Conservation (phyloP, 1,284 basidiomycete genomes). For the Cutaneotrichosporon cyanovorans region DNA sequence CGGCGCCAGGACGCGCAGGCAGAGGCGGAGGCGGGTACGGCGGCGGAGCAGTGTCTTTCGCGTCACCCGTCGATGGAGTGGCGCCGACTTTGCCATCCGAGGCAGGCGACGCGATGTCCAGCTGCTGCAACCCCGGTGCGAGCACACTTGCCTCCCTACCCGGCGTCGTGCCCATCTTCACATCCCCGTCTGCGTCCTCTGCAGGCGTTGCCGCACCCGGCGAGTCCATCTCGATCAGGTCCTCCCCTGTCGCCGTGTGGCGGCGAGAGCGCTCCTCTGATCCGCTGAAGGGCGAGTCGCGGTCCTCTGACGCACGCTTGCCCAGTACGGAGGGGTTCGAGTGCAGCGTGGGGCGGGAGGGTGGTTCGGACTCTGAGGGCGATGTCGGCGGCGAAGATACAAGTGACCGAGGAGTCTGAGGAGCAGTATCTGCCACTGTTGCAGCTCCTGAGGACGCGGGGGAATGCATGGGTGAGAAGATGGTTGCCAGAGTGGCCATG, state of each 20-base stretch:
- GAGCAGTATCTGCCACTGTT: conserved; percentile 17
- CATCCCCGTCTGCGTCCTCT: neutral
- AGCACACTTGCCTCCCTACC: conserved; percentile 9
- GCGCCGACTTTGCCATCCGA: neutral
- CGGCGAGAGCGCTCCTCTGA: conserved; percentile 19
- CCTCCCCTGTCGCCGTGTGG: neutral
- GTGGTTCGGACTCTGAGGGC: neutral
- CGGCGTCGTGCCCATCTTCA: neutral
- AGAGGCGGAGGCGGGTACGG: neutral
- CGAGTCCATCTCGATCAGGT: conserved; percentile 13
- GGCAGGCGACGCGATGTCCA: conserved; percentile 11
- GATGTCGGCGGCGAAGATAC: neutral
- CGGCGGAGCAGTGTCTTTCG: neutral
- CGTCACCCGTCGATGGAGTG: neutral
- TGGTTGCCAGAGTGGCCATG: conserved; percentile 9
- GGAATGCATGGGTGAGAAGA: conserved; percentile 15
- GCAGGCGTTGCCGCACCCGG: neutral
- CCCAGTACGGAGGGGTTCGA: conserved; percentile 25
- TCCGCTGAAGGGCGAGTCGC: conserved; percentile 29
- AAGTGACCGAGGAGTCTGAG: conserved; percentile 6
- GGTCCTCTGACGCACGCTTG: conserved; percentile 37
- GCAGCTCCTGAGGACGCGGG: conserved; percentile 27
- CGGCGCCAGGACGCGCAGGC: neutral
- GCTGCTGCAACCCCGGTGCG: conserved; percentile 5
- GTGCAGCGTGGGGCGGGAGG: neutral